A percentile compares a stretch with the other conserved stretches of the same genome.
These are phyloP conservation scores for Botrytis elliptica DNA, from an alignment of 2,329 filamentous ascomycete genomes.

Conservation along the genomic window DNA sequence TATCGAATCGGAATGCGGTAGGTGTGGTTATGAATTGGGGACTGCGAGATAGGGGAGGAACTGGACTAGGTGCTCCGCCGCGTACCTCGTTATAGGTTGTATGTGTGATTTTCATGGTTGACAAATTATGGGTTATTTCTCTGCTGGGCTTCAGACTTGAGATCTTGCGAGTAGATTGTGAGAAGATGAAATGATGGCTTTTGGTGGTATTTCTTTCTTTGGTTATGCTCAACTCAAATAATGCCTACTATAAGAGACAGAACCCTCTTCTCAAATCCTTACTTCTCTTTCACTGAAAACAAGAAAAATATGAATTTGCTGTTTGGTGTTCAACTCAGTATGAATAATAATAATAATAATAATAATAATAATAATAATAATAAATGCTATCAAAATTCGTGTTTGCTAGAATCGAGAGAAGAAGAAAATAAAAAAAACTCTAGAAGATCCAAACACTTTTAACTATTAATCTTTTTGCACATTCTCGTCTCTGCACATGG, in stretches of 20 bases:
- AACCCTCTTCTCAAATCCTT: not conserved
- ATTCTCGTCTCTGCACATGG: not conserved
- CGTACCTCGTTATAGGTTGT: conserved; percentile 12
- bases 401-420: not conserved
- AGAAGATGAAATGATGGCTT: not conserved
- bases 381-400: not conserved
- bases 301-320: not conserved
- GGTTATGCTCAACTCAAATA: not conserved
- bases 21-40: conserved; percentile 2
- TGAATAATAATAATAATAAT: conserved; percentile 8
- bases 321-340: not conserved
- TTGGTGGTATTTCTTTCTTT: not conserved
- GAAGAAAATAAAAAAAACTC: not conserved
- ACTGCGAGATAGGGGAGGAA: not conserved
- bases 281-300: not conserved
- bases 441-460: not conserved
- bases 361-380: conserved; percentile 11
- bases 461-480: not conserved
- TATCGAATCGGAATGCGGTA: not conserved
- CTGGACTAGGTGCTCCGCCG: not conserved
- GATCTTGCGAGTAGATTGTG: not conserved
- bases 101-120: conserved; percentile 7
- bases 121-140: not conserved
- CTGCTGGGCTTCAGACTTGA: not conserved
- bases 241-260: not conserved